phyloP scores from a whole-genome alignment of 148 eudicot species.

The Heliosperma pusillum region DNA sequence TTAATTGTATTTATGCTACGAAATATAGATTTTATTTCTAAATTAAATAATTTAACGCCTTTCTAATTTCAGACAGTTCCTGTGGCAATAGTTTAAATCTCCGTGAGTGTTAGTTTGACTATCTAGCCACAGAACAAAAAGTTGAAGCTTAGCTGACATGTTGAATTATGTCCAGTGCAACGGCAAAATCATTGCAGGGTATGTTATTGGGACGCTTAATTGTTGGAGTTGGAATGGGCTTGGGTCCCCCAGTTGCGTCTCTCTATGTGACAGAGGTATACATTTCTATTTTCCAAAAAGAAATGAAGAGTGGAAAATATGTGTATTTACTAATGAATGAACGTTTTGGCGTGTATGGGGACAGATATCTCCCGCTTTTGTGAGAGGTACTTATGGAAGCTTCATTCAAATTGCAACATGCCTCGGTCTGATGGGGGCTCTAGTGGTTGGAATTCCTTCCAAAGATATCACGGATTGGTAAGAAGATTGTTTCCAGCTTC shows the following conservation, averaged over 20 bases:
- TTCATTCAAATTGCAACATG: conserved; percentile 93
- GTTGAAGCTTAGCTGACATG: conserved; percentile 17
- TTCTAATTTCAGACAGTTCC: not conserved
- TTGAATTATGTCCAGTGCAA: conserved; percentile 56
- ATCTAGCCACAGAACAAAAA: conserved; percentile 7
- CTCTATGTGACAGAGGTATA: conserved; percentile 91
- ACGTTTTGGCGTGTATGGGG: conserved; percentile 13
- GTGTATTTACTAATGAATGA: not conserved
- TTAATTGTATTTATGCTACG: not conserved
- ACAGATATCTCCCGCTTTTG: conserved; percentile 91
- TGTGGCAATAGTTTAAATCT: not conserved
- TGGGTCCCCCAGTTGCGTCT: conserved; percentile 89
- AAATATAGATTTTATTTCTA: not conserved
- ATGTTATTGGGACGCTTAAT: conserved; percentile 88
- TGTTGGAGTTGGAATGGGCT: conserved; percentile 85
- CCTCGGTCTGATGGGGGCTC: conserved; percentile 71
- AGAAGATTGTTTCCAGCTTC: conserved; percentile 15
- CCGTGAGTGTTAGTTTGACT: not conserved
- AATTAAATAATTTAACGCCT: not conserved
- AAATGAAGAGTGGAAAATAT: not conserved
- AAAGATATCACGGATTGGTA: conserved; percentile 70
- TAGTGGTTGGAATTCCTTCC: conserved; percentile 77
- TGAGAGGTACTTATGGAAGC: conserved; percentile 98
- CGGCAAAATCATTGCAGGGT: conserved; percentile 57
- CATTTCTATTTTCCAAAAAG: not conserved